Evolutionary conservation across 2,329 filamentous ascomycete genomes (phyloP), one percentile per base, ranked within the genome.

Genomic region (Torrubiellomyces zombiae): DNA sequence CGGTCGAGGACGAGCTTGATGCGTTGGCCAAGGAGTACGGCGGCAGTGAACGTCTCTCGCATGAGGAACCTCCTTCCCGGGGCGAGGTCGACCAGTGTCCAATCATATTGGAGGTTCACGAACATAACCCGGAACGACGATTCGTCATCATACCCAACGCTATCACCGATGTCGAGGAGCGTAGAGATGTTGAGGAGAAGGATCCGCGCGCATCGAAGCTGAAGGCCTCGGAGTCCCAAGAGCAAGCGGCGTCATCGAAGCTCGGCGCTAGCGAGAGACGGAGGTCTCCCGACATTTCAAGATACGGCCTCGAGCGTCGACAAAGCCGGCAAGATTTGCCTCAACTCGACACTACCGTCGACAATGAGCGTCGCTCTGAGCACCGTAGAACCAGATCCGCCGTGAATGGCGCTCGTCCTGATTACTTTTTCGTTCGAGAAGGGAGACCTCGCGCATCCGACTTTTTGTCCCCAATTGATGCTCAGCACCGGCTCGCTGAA

Each of bases 41-140:
- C 14, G 48, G 49, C 15, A 25, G 26, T 8, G 31, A 45, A 18
- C 38, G 34, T 11, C 18, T 30, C 8, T 34, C 32, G 27, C 57
- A 54, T 28, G 72, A 75, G 35, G 67, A 74, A 29, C 60, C 66
- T 15, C 57, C 60, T 24, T 61, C 63, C 29, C 65, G 66, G 28
- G 78, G 78, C 19, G 63, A 66, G 5, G 48, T 75, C 29, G 74
- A 83, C 26, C 78, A 85, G 40, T 52, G 71, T 14, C 71, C 70
- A 9, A 56, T 83, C 24, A 55, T 85, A 14, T 50, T 75, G 28
- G 69, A 75, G 28, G 64, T 77, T 26, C 53, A 58, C 36, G 60
- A 68, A 29, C 44, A 60, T 38, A 70, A 69, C 35, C 58, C 62
- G 4, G 75, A 81, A 42, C 61, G 68, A 18, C 65, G 74, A 19